phyloP scores from a whole-genome alignment of 1,284 basidiomycete species.

The Moesziomyces sp. region DNA sequence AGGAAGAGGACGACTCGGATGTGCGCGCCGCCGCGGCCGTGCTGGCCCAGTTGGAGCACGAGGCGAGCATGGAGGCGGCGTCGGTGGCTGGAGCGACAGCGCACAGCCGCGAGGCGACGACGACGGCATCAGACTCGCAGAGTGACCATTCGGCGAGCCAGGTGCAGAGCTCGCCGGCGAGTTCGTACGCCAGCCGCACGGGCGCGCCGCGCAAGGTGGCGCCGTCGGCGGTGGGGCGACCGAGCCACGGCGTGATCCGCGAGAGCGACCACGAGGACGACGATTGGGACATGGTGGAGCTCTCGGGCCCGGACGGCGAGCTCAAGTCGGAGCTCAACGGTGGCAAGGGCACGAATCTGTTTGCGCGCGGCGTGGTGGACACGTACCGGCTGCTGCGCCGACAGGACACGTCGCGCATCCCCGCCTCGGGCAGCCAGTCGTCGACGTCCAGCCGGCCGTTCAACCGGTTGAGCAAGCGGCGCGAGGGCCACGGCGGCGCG shows the following conservation, averaged over 20 bases:
- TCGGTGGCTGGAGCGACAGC: constrained; percentile 22
- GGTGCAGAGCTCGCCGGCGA: constrained; percentile 42
- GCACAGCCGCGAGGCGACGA: constrained; percentile 39
- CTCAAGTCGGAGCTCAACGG: constrained; percentile 64
- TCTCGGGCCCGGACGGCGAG: constrained; percentile 43
- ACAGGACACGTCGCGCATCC: constrained; percentile 60
- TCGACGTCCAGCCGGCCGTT: constrained; percentile 46
- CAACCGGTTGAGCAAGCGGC: constrained; percentile 50
- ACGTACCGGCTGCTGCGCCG: constrained; percentile 70
- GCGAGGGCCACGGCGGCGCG: constrained; percentile 24
- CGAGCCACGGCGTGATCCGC: constrained; percentile 47
- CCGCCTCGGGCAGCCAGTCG: constrained; percentile 36
- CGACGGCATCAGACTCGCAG: constrained; percentile 44
- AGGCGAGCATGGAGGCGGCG: constrained; percentile 44
- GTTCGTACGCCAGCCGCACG: constrained; percentile 34
- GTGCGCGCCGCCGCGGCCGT: constrained; percentile 56
- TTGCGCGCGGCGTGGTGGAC: constrained; percentile 66
- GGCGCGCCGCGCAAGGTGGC: constrained; percentile 26
- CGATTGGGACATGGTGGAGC: constrained; percentile 66
- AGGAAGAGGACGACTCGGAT: constrained; percentile 58
- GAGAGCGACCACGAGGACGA: constrained; percentile 52
- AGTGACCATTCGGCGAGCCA: constrained; percentile 47
- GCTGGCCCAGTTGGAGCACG: constrained; percentile 55
- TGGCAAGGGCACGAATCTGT: constrained; percentile 65
- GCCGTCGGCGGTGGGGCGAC: constrained; percentile 46